Percentiles rank a stretch among this genome's conserved stretches.
phyloP scores from a whole-genome alignment of 148 eudicot genomes.

The Rhododendron ferrugineum region DNA sequence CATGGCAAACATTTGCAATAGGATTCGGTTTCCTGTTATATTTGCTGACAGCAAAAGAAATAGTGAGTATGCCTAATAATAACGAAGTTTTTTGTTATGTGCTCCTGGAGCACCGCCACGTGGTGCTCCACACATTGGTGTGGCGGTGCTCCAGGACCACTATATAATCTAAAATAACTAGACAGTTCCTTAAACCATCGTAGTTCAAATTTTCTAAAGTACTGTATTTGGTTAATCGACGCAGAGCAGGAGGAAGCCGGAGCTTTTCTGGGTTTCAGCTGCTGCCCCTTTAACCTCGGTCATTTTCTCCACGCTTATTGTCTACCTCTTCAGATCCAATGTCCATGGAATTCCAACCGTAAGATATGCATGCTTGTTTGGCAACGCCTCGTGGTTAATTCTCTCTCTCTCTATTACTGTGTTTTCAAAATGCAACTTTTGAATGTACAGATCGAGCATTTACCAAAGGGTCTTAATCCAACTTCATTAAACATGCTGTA shows the following conservation, averaged over 20 bases:
- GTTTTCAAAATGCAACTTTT: not conserved
- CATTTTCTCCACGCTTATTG: conserved; percentile 61
- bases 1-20: conserved; percentile 73
- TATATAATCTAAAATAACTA: too few species aligned
- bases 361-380: conserved; percentile 22
- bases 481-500: conserved; percentile 69
- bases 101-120: too few species aligned
- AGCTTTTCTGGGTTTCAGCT: not conserved
- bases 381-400: not conserved
- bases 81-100: too few species aligned
- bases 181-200: not conserved
- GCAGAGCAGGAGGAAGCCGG: not conserved
- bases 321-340: conserved; percentile 47
- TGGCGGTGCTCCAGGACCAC: too few species aligned
- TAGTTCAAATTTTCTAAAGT: too few species aligned
- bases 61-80: conserved; percentile 17
- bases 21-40: conserved; percentile 61
- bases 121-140: too few species aligned
- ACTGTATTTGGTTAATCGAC: not conserved
- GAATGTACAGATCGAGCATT: conserved; percentile 60
- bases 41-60: conserved; percentile 51
- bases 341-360: conserved; percentile 52
- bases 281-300: conserved; percentile 78
- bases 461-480: conserved; percentile 85
- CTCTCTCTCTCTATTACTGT: not conserved